Evolutionary conservation across 164 flowering plant species (phyloP).

Genomic region (Buxus sempervirens): DNA sequence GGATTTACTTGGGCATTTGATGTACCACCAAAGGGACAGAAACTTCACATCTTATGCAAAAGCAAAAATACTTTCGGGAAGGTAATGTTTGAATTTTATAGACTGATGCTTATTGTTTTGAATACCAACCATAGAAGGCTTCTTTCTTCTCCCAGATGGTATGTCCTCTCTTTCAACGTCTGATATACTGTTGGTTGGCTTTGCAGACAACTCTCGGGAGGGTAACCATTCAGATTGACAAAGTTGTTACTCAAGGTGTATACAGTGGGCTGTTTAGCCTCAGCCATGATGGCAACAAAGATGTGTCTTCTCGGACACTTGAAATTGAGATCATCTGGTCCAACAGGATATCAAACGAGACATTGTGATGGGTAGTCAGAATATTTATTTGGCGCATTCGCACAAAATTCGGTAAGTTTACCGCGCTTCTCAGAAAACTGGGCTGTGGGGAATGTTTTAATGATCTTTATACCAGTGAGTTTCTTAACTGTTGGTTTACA

Average conservation of each 20-base stretch:
- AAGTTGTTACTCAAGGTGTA: conserved; percentile 74
- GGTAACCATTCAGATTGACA: conserved; percentile 88
- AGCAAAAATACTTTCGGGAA: conserved; percentile 88
- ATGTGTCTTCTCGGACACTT: conserved; percentile 71
- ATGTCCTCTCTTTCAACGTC: background rate
- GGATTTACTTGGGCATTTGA: conserved; percentile 94
- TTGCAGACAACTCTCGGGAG: conserved; percentile 81
- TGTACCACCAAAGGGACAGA: conserved; percentile 94
- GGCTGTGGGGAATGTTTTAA: background rate
- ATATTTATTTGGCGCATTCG: background rate
- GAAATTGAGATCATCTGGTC: conserved; percentile 91
- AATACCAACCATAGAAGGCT: no score
- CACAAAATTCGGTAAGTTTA: background rate
- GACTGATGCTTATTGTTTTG: background rate
- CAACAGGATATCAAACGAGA: conserved; percentile 47
- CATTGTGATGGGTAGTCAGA: conserved; percentile 17
- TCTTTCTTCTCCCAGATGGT: no score
- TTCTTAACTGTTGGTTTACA: conserved; percentile 15
- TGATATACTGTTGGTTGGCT: conserved; percentile 5
- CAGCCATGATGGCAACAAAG: conserved; percentile 65
- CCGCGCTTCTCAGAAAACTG: conserved; percentile 19
- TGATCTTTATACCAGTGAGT: conserved; percentile 8
- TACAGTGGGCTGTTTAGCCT: conserved; percentile 81
- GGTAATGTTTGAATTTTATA: conserved; percentile 34
- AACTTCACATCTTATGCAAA: conserved; percentile 82